Conservation (phyloP, 108 stramenopile genomes). For the Fistulifera solaris region DNA sequence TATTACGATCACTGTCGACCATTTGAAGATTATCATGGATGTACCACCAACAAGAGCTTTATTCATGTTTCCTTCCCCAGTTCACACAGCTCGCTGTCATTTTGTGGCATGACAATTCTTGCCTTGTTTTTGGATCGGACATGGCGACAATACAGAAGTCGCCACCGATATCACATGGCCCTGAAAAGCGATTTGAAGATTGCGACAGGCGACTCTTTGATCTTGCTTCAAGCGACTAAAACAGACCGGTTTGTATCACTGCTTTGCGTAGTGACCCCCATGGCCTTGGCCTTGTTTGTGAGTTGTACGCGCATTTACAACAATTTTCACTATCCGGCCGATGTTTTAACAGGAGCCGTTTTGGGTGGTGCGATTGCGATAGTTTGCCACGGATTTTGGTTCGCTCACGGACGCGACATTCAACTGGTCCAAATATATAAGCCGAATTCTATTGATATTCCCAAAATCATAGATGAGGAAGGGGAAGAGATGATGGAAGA, state of each 20-base stretch:
- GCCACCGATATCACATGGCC: not conserved
- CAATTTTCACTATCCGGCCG: slow-evolving; percentile 56
- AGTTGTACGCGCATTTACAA: slow-evolving; percentile 38
- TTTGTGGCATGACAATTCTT: slow-evolving; percentile 34
- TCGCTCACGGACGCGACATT: not conserved
- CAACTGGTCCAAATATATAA: too few relatives aligned
- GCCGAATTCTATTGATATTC: too few relatives aligned
- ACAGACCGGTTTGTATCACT: slow-evolving; percentile 12
- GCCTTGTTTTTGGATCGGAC: slow-evolving; percentile 24
- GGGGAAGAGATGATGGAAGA: too few relatives aligned
- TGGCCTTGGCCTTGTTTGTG: slow-evolving; percentile 36
- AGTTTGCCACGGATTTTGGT: slow-evolving; percentile 27
- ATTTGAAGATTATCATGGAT: slow-evolving; percentile 22
- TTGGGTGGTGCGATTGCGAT: slow-evolving; percentile 32
- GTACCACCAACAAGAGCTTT: slow-evolving; percentile 14
- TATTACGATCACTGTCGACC: slow-evolving; percentile 45
- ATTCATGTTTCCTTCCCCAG: slow-evolving; percentile 40
- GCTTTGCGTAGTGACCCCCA: slow-evolving; percentile 19
- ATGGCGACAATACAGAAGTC: not conserved
- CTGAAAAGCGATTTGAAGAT: not conserved
- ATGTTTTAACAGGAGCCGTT: slow-evolving; percentile 46
- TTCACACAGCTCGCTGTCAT: slow-evolving; percentile 37
- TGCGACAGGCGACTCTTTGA: too few relatives aligned
- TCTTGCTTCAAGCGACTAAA: not conserved
- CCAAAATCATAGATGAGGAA: too few relatives aligned